These are phyloP conservation scores for Epichloe sp. DNA, from an alignment of 2,329 filamentous ascomycete genomes.

Conservation along the genomic window DNA sequence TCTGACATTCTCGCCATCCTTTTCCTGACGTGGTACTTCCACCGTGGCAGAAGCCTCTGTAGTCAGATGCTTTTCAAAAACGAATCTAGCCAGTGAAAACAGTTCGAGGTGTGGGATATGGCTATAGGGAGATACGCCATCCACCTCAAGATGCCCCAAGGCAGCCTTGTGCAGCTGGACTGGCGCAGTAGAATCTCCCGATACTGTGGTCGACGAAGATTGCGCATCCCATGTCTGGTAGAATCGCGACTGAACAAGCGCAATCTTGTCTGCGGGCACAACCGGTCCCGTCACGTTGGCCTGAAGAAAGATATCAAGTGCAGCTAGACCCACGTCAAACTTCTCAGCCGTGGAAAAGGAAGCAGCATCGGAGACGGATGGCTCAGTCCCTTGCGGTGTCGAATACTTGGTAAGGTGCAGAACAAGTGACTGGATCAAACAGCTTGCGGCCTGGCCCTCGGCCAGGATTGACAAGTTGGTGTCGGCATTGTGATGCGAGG, in stretches of 20 bases:
- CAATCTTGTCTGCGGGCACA: slow-evolving; percentile 25
- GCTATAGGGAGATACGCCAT: slow-evolving; percentile 77
- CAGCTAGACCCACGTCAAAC: slow-evolving; percentile 20
- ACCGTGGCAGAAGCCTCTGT: slow-evolving; percentile 13
- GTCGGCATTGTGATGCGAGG: slow-evolving; percentile 4
- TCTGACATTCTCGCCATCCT: slow-evolving; percentile 33
- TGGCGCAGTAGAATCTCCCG: slow-evolving; percentile 11
- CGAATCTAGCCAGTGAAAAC: slow-evolving; percentile 55
- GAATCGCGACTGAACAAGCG: slow-evolving; percentile 23
- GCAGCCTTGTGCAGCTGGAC: slow-evolving; percentile 40
- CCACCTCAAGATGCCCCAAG: slow-evolving; percentile 57
- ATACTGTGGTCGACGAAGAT: background rate
- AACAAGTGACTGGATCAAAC: slow-evolving; percentile 6
- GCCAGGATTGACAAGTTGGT: slow-evolving; percentile 7
- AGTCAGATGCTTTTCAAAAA: slow-evolving; percentile 24
- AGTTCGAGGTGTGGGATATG: slow-evolving; percentile 76
- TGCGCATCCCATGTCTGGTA: slow-evolving; percentile 23
- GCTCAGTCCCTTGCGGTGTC: background rate
- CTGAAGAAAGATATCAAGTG: slow-evolving; percentile 68
- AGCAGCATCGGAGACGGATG: slow-evolving; percentile 1
- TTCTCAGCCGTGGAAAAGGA: slow-evolving; percentile 7
- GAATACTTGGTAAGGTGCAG: background rate
- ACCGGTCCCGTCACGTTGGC: slow-evolving; percentile 80
- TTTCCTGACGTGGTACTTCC: slow-evolving; percentile 12
- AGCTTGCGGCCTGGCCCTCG: slow-evolving; percentile 3